Conservation (phyloP, 441 rosid species). For the Arabidopsis hybrid region DNA sequence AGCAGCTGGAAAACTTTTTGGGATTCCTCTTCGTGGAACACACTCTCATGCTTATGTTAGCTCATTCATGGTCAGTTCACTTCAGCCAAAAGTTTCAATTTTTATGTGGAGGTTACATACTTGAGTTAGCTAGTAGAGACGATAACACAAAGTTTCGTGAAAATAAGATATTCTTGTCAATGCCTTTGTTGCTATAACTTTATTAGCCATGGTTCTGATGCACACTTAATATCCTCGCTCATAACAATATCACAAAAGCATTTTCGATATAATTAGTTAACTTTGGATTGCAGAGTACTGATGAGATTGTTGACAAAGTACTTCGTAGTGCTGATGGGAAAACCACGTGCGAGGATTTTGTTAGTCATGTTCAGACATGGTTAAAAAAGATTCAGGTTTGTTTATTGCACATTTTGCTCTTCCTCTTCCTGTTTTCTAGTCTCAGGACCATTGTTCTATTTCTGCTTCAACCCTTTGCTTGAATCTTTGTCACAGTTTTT, state of each 20-base stretch:
- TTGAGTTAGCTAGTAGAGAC: background rate
- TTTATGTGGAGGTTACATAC: background rate
- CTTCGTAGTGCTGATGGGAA: slow-evolving; percentile 69
- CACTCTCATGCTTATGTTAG: slow-evolving; percentile 99
- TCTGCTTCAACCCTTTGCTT: background rate
- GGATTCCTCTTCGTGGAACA: slow-evolving; percentile 96
- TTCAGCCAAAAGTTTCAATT: background rate
- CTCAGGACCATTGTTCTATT: background rate
- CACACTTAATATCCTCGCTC: too few species aligned
- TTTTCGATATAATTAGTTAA: background rate
- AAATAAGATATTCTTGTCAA: background rate
- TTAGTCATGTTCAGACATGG: slow-evolving; percentile 80
- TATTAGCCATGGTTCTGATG: background rate
- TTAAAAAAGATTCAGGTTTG: slow-evolving; percentile 82
- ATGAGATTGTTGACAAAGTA: slow-evolving; percentile 84
- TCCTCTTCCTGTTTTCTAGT: background rate
- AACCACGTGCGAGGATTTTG: slow-evolving; percentile 78
- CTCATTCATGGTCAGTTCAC: slow-evolving; percentile 78
- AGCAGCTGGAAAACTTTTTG: slow-evolving; percentile 90
- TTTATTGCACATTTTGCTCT: background rate
- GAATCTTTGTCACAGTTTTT: background rate
- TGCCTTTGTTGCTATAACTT: background rate
- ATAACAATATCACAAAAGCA: background rate
- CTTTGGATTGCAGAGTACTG: slow-evolving; percentile 68
- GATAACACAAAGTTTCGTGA: background rate